Evolutionary conservation across 306 rosid species (phyloP), one percentile per base, ranked within the genome.

Genomic region (Psophocarpus tetragonolobus): DNA sequence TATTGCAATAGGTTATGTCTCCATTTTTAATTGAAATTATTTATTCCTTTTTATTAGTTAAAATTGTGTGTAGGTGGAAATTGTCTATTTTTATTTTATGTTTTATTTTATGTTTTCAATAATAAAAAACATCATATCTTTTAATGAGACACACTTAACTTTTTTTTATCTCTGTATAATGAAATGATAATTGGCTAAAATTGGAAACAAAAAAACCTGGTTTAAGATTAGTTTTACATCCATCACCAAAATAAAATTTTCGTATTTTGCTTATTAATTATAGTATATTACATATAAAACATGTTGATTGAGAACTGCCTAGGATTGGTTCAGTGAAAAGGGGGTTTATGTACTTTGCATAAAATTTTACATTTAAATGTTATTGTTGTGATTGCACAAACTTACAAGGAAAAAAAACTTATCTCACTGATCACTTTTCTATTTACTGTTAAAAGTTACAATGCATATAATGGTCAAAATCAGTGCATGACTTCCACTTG

Each of bases 261-360:
- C 32, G 38, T 45, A 77, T 33, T 35, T 60, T 70, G 15, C 35
- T 68, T 74, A 36, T 66, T 21, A 67, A 57, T 47, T 3, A 75
- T 20, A 47, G 39, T 73, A 63, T 47, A 14, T 18, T 11, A 75
- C 80, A 63, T 47, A 14, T 18, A 10, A 75, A n/a, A 45, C 21
- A 63, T 45, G 38, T 17, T 45, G 11, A 57, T 66, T 77, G 24
- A 66, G 7, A 11, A 3, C n/a, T n/a, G n/a, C n/a, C n/a, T n/a
- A n/a, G n/a, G n/a, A n/a, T n/a, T n/a, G n/a, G n/a, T n/a, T n/a
- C n/a, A n/a, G n/a, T n/a, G n/a, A n/a, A n/a, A n/a, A n/a, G n/a
- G n/a, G n/a, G n/a, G n/a, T n/a, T n/a, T n/a, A n/a, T n/a, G n/a
- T n/a, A n/a, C n/a, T n/a, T n/a, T n/a, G n/a, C n/a, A n/a, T n/a